Base-by-base conservation (phyloP, 805 yeast species). In the Sugiyamaella smithiae region DNA sequence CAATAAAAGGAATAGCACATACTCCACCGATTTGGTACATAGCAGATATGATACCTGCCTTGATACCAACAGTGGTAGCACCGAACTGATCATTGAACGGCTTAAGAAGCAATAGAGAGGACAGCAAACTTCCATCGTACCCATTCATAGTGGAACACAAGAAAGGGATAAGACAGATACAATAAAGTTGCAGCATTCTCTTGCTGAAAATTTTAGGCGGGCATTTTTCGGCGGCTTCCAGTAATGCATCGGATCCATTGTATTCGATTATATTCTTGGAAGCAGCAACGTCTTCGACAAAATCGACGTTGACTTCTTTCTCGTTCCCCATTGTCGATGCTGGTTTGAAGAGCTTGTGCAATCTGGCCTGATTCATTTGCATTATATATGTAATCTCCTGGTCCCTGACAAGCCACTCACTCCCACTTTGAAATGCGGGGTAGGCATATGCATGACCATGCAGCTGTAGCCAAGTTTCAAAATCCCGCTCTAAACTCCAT, bases 1-100 rank as follows among this genome's bases (percentile, higher is more conserved):
- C 56, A 17, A 55, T 35, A 33, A 55, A 48, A 11, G 55, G 56
- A 24, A 50, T 17, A 2, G 53, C 31, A 26, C 32, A 20, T 12
- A 52, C 58, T 2, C 52, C 50, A 11, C 58, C 58, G 36, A 54
- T 54, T 23, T 50, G 55, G 41, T 50, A 54, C 56, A 54, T 52
- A 26, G 49, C 52, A 31, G 56, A 32, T 29, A 54, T 49, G 24
- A 50, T 17, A 19, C 51, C 57, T 5, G 57, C 50, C 41, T 54
- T 49, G 43, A 42, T 38, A 16, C 57, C 55, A n/a, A 35, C 53
- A 14, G 31, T 42, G 20, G 40, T 33, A 4, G 57, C 32, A 7
- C 53, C 55, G 40, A 54, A 54, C 5, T n/a, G 12, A n/a, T 29
- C 46, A n/a, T 43, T 25, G 43, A 54, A 54, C 11, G 48, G 45